Evolutionary conservation across 2,329 filamentous ascomycete genomes (phyloP), one percentile per base, ranked within the genome.

Genomic region (Xenoacremonium recifei): DNA sequence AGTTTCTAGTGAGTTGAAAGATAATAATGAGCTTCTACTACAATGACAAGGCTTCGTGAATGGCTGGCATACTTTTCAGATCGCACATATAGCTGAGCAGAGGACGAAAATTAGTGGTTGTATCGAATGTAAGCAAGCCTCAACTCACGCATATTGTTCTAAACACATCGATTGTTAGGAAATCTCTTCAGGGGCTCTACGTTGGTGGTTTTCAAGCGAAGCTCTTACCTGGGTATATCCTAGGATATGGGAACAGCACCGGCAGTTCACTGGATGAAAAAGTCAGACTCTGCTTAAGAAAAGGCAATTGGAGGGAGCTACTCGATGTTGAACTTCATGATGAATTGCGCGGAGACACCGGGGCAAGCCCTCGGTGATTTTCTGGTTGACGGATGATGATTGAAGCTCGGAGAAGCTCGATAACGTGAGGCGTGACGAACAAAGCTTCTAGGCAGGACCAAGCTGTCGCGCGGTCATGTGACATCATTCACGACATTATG

Each of bases 221-320:
- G 21, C 56, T n/a, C 66, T 50, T 60, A 74, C 74, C 74, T 65
- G 76, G 76, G 53, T 80, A 80, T 57, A 80, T 80, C 56, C 72
- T 70, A 23, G 77, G 77, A 41, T 80, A 80, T 16, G 77, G 77
- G 51, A 80, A 80, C 52, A 80, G 68, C 38, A 80, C 68, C 34
- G 75, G 75, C 17, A 80, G 63, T 43, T 80, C 76, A 57, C 77
- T 80, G 40, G 5, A 23, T 18, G n/a, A 19, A n/a, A 36, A 21
- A 30, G 33, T 63, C 33, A 63, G 54, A 30, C 21, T 41, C 20
- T 36, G 33, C 36, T 37, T 11, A 39, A 35, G 32, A 18, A 38
- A 27, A 21, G 13, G 15, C 12, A 4, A 7, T 5, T 5, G 20
- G 31, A 7, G 23, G 5, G 6, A 25, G 65, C 34, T 65, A 76